Evolutionary conservation across 2,329 filamentous ascomycete species (phyloP).

Genomic region (Alternaria panax): DNA sequence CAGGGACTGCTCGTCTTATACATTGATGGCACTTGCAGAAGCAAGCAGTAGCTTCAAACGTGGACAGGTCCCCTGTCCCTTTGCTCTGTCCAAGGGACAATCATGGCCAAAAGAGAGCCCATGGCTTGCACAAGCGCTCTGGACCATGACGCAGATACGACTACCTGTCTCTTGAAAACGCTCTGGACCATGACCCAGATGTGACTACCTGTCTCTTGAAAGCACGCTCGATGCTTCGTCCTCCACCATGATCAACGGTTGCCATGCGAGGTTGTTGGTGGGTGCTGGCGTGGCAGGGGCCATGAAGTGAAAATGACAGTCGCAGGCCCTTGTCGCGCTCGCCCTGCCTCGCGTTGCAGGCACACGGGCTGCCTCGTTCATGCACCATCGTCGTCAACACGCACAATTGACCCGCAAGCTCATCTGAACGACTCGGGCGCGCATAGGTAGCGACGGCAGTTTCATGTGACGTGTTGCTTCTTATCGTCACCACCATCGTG

Average conservation of each 20-base stretch:
- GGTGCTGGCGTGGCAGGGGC: slow-evolving; percentile 12
- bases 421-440: slow-evolving; percentile 3
- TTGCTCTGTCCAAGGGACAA: background rate
- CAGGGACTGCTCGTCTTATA: background rate
- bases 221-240: background rate
- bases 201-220: background rate
- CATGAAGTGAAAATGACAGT: slow-evolving; percentile 19
- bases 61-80: background rate
- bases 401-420: slow-evolving; percentile 5
- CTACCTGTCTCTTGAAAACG: background rate
- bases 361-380: background rate
- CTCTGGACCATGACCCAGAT: background rate
- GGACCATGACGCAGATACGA: background rate
- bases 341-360: slow-evolving; percentile 25
- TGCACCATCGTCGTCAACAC: slow-evolving; percentile 8
- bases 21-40: background rate
- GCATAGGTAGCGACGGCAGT: background rate
- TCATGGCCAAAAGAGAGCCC: background rate
- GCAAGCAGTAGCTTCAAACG: background rate
- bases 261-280: background rate
- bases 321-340: slow-evolving; percentile 9
- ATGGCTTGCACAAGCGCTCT: background rate
- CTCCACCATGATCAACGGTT: slow-evolving; percentile 2
- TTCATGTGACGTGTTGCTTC: slow-evolving; percentile 6
- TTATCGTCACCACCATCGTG: slow-evolving; percentile 9